These are phyloP conservation scores for Saccharomyces hybrid DNA, from an alignment of 1,139 yeast species.

Conservation along the genomic window DNA sequence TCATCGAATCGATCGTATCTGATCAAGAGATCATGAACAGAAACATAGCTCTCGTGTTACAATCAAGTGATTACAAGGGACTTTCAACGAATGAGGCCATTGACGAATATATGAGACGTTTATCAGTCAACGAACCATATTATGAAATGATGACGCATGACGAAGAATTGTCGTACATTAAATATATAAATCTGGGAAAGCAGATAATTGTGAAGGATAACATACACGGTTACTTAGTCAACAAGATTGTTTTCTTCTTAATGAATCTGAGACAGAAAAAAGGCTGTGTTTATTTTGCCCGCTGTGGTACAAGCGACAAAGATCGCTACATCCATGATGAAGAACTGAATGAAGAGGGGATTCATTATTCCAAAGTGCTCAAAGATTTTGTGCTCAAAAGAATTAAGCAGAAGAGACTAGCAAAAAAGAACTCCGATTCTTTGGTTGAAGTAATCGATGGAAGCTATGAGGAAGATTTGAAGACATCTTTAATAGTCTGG, in stretches of 20 bases:
- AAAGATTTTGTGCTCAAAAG: conserved; percentile 40
- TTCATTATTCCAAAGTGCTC: conserved; percentile 40
- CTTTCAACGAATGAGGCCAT: conserved; percentile 63
- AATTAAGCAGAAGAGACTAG: conserved; percentile 23
- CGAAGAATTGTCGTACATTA: conserved; percentile 14
- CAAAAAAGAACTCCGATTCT: conserved; percentile 25
- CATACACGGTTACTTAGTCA: conserved; percentile 81
- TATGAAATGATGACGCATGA: conserved; percentile 32
- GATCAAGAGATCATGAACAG: conserved; percentile 61
- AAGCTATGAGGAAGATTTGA: conserved; percentile 31
- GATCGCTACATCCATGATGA: conserved; percentile 49
- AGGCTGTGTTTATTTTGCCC: conserved; percentile 62
- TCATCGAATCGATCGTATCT: conserved; percentile 82
- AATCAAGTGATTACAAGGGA: conserved; percentile 79
- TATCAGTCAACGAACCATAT: conserved; percentile 44
- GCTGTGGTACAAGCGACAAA: conserved; percentile 60
- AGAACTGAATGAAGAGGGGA: conserved; percentile 54
- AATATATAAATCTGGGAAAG: conserved; percentile 72
- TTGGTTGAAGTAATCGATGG: not conserved
- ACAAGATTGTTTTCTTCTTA: conserved; percentile 80
- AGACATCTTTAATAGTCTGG: conserved; percentile 62
- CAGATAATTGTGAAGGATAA: conserved; percentile 63
- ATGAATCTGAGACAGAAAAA: conserved; percentile 76
- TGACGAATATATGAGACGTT: conserved; percentile 50
- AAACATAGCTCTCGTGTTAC: conserved; percentile 78